A percentile compares a stretch with the other conserved stretches of the same genome.
phyloP scores from a whole-genome alignment of 441 rosid species.

The Populus hybrid region DNA sequence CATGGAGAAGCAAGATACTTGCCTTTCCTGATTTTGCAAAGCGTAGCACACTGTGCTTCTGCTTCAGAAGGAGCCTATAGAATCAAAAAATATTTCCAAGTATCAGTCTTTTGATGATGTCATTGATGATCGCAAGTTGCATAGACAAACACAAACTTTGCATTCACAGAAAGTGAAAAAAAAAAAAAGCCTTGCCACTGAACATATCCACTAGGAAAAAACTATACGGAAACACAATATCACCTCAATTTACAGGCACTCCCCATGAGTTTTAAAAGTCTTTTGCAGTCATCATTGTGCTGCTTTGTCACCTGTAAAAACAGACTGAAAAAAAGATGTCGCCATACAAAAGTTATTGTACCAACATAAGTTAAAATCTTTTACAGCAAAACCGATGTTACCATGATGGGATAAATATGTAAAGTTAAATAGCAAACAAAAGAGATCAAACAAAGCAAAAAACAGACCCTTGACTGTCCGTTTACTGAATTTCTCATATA shows the following conservation, averaged over 20 bases:
- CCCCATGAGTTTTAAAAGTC: slow-evolving; percentile 89
- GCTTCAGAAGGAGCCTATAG: slow-evolving; percentile 89
- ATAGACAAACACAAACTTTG: background rate
- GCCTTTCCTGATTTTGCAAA: slow-evolving; percentile 88
- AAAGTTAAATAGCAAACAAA: background rate
- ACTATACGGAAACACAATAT: background rate
- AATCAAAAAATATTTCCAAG: slow-evolving; percentile 20
- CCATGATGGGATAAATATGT: background rate
- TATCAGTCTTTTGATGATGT: slow-evolving; percentile 8
- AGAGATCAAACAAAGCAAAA: slow-evolving; percentile 3
- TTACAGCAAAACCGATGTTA: background rate
- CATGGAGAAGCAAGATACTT: slow-evolving; percentile 21
- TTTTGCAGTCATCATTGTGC: slow-evolving; percentile 94
- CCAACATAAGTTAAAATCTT: background rate
- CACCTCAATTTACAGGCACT: slow-evolving; percentile 93
- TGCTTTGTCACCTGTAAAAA: slow-evolving; percentile 76
- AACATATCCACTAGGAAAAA: background rate
- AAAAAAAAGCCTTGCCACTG: background rate
- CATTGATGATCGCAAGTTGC: slow-evolving; percentile 4
- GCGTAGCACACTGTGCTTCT: slow-evolving; percentile 95
- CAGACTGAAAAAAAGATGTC: slow-evolving; percentile 12
- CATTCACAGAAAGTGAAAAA: background rate
- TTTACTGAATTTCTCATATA: slow-evolving; percentile 93
- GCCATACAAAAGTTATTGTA: background rate
- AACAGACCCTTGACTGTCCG: slow-evolving; percentile 82